These are phyloP conservation scores for Lactarius sanguifluus DNA, from an alignment of 768 basidiomycete genomes.

Conservation along the genomic window DNA sequence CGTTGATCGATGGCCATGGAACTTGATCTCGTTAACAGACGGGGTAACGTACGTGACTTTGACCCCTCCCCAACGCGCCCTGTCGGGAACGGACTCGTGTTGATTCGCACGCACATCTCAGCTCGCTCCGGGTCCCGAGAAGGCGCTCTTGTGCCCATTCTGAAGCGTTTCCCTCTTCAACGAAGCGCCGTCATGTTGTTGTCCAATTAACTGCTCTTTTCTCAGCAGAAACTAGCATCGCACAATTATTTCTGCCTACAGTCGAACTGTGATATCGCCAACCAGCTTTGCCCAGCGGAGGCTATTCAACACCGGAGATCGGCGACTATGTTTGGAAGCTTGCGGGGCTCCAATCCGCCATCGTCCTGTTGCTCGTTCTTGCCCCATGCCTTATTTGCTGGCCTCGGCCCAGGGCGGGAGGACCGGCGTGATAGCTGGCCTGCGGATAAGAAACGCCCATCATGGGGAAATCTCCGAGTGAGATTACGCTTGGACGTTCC, in stretches of 20 bases:
- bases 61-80: slow-evolving; percentile 1
- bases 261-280: slow-evolving; percentile 5
- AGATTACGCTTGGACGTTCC: neutral
- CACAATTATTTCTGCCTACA: neutral
- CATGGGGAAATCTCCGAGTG: slow-evolving; percentile 11
- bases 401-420: neutral
- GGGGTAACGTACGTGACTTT: slow-evolving; percentile 14
- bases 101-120: slow-evolving; percentile 11
- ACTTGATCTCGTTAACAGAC: neutral
- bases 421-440: neutral
- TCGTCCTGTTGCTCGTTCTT: neutral
- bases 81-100: neutral
- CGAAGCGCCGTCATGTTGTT: neutral
- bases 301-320: neutral
- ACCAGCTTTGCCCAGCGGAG: neutral
- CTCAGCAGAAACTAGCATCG: slow-evolving; percentile 11
- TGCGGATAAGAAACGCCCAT: neutral
- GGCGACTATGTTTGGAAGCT: slow-evolving; percentile 15
- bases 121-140: slow-evolving; percentile 14
- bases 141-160: neutral
- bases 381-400: neutral
- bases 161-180: neutral
- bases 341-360: slow-evolving; percentile 3
- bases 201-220: neutral
- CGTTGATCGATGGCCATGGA: neutral